Base-by-base conservation (phyloP, 176 grass and related monocot genomes). In the Cocos nucifera region DNA sequence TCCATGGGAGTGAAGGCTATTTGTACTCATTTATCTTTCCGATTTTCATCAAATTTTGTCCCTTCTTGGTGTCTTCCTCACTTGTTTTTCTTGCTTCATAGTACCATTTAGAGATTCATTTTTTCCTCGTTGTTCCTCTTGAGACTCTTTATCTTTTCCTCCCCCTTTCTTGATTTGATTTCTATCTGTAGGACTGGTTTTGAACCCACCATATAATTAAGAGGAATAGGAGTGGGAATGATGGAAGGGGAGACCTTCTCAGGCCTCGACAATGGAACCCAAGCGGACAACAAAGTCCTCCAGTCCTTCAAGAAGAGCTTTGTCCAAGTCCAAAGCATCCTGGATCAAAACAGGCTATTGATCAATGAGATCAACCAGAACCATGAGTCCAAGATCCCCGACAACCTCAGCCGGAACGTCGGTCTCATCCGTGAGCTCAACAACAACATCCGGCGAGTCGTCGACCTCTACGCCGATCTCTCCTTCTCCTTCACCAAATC, bases 351-450 rank as follows among this genome's bases (percentile, higher is more conserved):
- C 63, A 70, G 87, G 79, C 49, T 83, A 75, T 76, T 90, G 60
- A 90, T 90, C 71, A 83, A 49, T 21, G 82, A 90, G 75, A 90
- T 90, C 87, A 90, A 90, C 77, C 81, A 86, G 75, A 90, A 90
- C 64, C 87, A 90, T 27, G 87, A 90, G 62, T 86, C 83, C 15
- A 19, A 73, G 22, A 71, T 73, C 53, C 83, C 87, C 3, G 68
- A 79, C 70, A 71, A 79, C 73, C 75, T 90, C 67, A 77, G 62
- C 67, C 79, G 87, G 26, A 90, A 86, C 70, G 87, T 86, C 24
- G 83, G 87, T 6, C 69, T 90, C 72, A 90, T 90, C 44, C 54
- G 87, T 51, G 87, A 90, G 75, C 83, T 90, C 78, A 90, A 90
- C 77, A 86, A 85, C 83, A 90, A 90, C 73, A 90, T 90, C 79